phyloP scores from a whole-genome alignment of 2,329 filamentous ascomycete species.

The Aspergillus hiratsukae region DNA sequence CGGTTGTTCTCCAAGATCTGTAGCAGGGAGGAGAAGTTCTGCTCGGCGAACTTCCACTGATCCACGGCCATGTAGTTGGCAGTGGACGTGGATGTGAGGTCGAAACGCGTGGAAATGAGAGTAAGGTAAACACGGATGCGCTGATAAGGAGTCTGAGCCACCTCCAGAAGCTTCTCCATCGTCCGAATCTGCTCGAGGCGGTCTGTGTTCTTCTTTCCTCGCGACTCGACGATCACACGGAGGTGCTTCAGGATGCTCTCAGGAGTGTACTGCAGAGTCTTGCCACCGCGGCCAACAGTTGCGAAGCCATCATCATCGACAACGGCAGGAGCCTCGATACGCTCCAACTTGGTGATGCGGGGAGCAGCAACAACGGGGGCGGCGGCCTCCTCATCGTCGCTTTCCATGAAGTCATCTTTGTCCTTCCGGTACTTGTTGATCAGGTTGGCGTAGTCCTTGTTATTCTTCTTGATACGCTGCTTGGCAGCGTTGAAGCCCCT shows the following conservation, averaged over 20 bases:
- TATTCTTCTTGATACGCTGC: slow-evolving; percentile 98
- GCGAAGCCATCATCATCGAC: slow-evolving; percentile 81
- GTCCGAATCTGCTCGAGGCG: slow-evolving; percentile 89
- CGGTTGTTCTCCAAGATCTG: slow-evolving; percentile 72
- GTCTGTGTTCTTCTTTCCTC: slow-evolving; percentile 99
- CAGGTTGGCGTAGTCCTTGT: slow-evolving; percentile 85
- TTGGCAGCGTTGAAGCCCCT: slow-evolving; percentile 95
- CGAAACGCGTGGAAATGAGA: slow-evolving; percentile 89
- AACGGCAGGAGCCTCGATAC: slow-evolving; percentile 43
- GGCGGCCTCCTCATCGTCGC: slow-evolving; percentile 67
- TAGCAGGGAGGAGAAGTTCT: slow-evolving; percentile 75
- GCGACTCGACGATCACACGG: slow-evolving; percentile 84
- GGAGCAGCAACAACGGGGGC: slow-evolving; percentile 40
- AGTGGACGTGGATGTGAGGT: slow-evolving; percentile 72
- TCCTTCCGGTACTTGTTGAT: slow-evolving; percentile 82
- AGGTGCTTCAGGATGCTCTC: slow-evolving; percentile 99
- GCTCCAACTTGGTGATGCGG: slow-evolving; percentile 48
- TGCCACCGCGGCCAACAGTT: slow-evolving; percentile 82
- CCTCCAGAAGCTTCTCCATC: slow-evolving; percentile 93
- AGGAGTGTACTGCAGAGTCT: slow-evolving; percentile 84
- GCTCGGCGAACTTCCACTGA: slow-evolving; percentile 92
- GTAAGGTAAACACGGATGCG: slow-evolving; percentile 87
- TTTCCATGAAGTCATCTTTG: slow-evolving; percentile 83
- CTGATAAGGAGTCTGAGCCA: slow-evolving; percentile 88
- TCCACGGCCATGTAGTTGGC: slow-evolving; percentile 83